Base-by-base conservation (phyloP, 2,329 filamentous ascomycete species). In the Xylariaceae sp. region DNA sequence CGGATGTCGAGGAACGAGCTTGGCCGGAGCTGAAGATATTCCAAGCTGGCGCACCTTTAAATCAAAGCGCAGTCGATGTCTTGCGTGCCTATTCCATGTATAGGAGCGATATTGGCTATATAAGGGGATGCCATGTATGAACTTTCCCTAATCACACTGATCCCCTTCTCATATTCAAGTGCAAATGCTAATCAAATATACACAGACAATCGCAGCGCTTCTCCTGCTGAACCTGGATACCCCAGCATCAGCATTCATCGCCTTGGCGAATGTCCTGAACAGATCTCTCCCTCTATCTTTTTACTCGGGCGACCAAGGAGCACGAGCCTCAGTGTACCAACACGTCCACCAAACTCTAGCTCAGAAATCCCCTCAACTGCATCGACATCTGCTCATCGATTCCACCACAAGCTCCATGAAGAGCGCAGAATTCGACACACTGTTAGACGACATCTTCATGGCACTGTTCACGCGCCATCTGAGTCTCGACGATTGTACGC, bases 41-140 rank as follows among this genome's bases (percentile, higher is more conserved):
- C 67, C 80, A 86, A 62, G 72, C 76, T 4, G 80, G 73, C 12
- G 84, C 81, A 0, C 87, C 88, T 1, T 73, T 91, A 8, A 82
- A 91, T 66, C 75, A 83, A 54, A 77, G 80, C 39, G 74, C 94
- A 32, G 74, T 87, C 19, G 84, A 92, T 66, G 82, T 94, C 7
- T 76, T 92, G 57, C 84, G 84, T 64, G 89, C 89, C 5, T 92
- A 92, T 70, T 79, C 85, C 52, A 87, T 90, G 81, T 94, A 94
- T 71, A 80, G 89, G 57, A 86, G 84, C 61, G 89, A 94, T 67
- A 87, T 92, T 64, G 87, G 88, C 59, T 91, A 90, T 65, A 79
- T 89, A 54, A 78, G 80, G 58, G 87, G 88, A 51, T 88, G 86
- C 61, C 88, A 90, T 67, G 85, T 89, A 70, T 77, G 86, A 77